Evolutionary conservation across 371 early-diverging fungal species (phyloP).

Genomic region (Mycotypha africana): DNA sequence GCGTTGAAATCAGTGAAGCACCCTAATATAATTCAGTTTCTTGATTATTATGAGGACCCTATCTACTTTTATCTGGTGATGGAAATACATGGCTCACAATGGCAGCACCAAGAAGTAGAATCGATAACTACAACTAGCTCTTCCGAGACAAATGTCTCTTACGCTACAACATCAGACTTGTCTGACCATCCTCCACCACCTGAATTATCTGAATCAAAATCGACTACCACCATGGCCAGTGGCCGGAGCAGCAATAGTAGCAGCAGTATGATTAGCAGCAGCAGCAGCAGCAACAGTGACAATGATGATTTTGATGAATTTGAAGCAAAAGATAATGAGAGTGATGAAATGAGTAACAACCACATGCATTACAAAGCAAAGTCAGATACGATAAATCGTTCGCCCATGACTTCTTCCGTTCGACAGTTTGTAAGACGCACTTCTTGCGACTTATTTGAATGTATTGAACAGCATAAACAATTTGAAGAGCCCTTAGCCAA

Average conservation of each 20-base stretch:
- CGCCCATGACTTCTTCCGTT: slow-evolving; percentile 1
- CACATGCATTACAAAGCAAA: too few relatives aligned
- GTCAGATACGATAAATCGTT: too few relatives aligned
- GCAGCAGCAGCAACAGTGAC: slow-evolving; percentile 6
- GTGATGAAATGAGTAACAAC: too few relatives aligned
- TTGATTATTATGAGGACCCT: slow-evolving; percentile 64
- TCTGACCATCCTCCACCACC: slow-evolving; percentile 29
- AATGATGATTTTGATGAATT: slow-evolving; percentile 13
- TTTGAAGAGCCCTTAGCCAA: slow-evolving; percentile 57
- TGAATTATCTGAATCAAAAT: slow-evolving; percentile 17
- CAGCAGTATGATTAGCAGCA: slow-evolving; percentile 1
- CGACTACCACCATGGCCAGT: slow-evolving; percentile 32
- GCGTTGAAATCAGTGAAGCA: slow-evolving; percentile 65
- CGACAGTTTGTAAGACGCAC: slow-evolving; percentile 45
- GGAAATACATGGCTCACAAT: slow-evolving; percentile 75
- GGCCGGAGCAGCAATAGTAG: too few relatives aligned
- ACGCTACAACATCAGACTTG: slow-evolving; percentile 2
- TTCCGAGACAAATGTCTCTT: background rate
- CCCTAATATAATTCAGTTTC: slow-evolving; percentile 62
- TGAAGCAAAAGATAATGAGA: too few relatives aligned
- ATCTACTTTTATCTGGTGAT: slow-evolving; percentile 69
- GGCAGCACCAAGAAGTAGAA: too few relatives aligned
- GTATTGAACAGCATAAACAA: slow-evolving; percentile 62
- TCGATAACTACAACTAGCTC: background rate
- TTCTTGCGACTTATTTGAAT: slow-evolving; percentile 77